phyloP scores from a whole-genome alignment of 257 asterid genomes.

The Capsicum rhomboideum region DNA sequence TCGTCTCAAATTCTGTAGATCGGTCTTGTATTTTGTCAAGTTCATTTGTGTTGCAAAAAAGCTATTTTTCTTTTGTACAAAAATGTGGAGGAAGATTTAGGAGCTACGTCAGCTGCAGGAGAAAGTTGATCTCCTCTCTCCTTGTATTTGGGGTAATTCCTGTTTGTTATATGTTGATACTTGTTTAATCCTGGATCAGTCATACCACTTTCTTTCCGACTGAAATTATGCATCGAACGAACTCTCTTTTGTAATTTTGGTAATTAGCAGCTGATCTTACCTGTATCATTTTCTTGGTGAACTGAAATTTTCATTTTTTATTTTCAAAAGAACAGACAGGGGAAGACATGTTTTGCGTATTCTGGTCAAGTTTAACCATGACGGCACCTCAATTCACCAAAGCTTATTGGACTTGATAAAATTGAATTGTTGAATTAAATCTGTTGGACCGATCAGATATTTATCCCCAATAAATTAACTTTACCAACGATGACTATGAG shows the following conservation, averaged over 20 bases:
- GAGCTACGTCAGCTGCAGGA: not conserved
- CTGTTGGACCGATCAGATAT: not conserved
- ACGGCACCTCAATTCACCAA: not conserved
- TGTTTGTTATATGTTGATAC: not conserved
- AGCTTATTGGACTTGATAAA: not conserved
- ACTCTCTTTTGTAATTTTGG: not conserved
- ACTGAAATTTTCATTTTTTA: not conserved
- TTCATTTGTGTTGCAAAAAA: not conserved
- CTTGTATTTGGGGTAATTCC: not conserved
- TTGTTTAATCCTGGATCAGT: not conserved
- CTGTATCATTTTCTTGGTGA: not conserved
- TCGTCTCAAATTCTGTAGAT: not conserved
- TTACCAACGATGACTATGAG: not conserved
- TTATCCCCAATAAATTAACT: not conserved
- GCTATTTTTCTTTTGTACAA: not conserved
- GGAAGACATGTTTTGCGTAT: not conserved
- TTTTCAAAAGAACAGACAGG: not conserved
- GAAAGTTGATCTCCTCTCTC: not conserved
- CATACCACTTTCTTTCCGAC: not conserved
- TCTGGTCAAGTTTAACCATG: not conserved
- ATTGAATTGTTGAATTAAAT: not conserved
- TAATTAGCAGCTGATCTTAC: not conserved
- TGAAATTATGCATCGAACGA: not conserved
- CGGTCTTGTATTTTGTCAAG: not conserved
- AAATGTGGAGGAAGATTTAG: not conserved